Evolutionary conservation across 2,329 filamentous ascomycete genomes (phyloP).

Genomic region (Colletotrichum coccodes): DNA sequence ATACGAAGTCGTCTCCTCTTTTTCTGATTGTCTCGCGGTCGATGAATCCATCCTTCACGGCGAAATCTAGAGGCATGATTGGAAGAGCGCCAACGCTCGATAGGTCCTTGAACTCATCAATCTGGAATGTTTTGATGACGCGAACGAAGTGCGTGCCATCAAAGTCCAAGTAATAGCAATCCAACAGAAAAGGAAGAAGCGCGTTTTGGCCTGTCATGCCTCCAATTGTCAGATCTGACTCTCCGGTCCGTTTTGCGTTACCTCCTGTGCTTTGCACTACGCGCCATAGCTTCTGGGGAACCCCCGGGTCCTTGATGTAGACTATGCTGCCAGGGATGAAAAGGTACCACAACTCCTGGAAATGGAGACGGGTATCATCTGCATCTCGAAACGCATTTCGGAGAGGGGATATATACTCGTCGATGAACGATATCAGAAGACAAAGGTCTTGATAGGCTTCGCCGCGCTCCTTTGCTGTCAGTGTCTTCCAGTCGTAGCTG

Average conservation of each 20-base stretch:
- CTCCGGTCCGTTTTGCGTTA: too few species aligned
- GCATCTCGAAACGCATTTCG: fast-evolving
- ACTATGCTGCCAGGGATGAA: background rate
- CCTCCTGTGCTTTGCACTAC: background rate
- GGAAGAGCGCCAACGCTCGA: background rate
- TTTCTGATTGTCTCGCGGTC: fast-evolving
- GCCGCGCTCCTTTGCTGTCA: background rate
- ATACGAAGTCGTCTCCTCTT: background rate
- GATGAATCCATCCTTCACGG: background rate
- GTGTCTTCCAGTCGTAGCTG: background rate
- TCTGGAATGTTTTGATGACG: background rate
- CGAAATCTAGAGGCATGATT: background rate
- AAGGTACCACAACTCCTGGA: background rate
- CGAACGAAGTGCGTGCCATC: background rate
- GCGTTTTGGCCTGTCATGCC: background rate
- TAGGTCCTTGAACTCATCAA: background rate
- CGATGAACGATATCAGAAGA: background rate
- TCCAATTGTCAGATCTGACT: too few species aligned
- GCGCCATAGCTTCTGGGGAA: conserved; percentile 3
- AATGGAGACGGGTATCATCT: background rate
- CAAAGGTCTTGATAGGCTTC: background rate
- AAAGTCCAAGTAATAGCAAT: conserved; percentile 11
- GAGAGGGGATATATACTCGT: background rate
- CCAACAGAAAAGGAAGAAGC: background rate
- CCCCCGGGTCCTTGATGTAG: background rate